Base-by-base conservation (phyloP, 768 basidiomycete species). In the Tricholoma terreum region DNA sequence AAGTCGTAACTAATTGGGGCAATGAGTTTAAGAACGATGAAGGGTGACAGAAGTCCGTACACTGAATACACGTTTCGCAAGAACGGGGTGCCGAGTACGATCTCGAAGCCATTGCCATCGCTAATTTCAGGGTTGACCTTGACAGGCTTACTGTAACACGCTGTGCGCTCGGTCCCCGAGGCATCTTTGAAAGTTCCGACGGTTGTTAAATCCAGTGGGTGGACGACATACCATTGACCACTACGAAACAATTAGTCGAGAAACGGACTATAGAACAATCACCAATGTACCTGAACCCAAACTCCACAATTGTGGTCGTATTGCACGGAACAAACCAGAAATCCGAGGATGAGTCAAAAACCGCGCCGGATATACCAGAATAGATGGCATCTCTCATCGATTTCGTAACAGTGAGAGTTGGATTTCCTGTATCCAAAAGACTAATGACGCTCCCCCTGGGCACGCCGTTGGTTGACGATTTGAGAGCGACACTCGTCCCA, bases 61-160 rank as follows among this genome's bases (percentile, higher is more conserved):
- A 77, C 72, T 0, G 74, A 67, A 54, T 80, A 79, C 22, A 77
- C 74, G 52, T 80, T 80, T 33, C 79, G 75, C 62, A 80, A 71
- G 65, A 78, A 79, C 4, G 74, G 67, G 57, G 76, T 76, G 1
- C 79, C 79, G 38, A 79, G 70, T 1, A 76, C 49, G n/a, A 71
- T 70, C 22, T 80, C 79, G 27, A 74, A 67, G 12, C 69, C 77
- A 22, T 55, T 56, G 2, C 40, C 45, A 4, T 22, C 22, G 1
- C 17, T 71, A 2, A 67, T 56, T 2, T 36, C 45, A 11, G 45
- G 24, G 4, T 12, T 71, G 2, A 67, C 66, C 3, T 65, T 62
- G 0, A 64, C 69, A 38, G 77, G 70, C 1, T 76, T 59, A 17
- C 71, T 69, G 19, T 71, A 55, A 61, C 80, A 81, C 42, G 75